Percentiles rank a stretch among this genome's conserved stretches.
Evolutionary conservation across 2,329 filamentous ascomycete genomes (phyloP).

Genomic region (Penicillium brasilianum): DNA sequence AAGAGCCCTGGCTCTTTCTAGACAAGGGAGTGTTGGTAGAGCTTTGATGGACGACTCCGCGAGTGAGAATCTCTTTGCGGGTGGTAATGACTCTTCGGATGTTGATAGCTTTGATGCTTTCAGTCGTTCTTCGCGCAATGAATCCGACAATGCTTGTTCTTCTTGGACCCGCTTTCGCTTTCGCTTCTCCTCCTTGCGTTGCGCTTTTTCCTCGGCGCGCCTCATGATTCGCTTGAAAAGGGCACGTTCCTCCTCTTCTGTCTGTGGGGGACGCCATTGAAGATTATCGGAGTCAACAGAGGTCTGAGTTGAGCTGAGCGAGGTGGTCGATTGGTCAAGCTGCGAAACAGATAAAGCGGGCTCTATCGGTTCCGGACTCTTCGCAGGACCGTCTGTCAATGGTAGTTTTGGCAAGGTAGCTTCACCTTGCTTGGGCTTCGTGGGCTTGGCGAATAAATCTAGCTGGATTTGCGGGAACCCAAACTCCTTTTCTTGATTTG

Average conservation of each 20-base stretch:
- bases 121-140: constrained; percentile 18
- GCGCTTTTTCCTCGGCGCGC: constrained; percentile 30
- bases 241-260: constrained; percentile 15
- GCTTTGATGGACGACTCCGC: constrained; percentile 39
- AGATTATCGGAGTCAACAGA: neutral
- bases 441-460: neutral
- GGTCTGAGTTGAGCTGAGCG: neutral
- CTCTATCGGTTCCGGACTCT: neutral
- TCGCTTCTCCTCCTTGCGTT: constrained; percentile 6
- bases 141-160: constrained; percentile 25
- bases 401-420: neutral
- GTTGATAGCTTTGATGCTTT: constrained; percentile 36
- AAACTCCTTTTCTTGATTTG: neutral
- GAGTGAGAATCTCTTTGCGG: constrained; percentile 32
- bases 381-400: neutral
- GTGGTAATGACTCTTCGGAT: constrained; percentile 19
- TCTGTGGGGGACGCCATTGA: constrained; percentile 2
- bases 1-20: constrained; percentile 32
- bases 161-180: constrained; percentile 36
- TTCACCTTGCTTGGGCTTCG: neutral
- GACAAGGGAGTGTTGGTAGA: constrained; percentile 42
- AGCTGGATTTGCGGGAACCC: neutral
- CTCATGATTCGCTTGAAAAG: constrained; percentile 16
- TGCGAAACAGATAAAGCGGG: constrained; percentile 3
- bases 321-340: neutral